phyloP scores from a whole-genome alignment of 2,329 filamentous ascomycete species.

The Daldinia sp. region DNA sequence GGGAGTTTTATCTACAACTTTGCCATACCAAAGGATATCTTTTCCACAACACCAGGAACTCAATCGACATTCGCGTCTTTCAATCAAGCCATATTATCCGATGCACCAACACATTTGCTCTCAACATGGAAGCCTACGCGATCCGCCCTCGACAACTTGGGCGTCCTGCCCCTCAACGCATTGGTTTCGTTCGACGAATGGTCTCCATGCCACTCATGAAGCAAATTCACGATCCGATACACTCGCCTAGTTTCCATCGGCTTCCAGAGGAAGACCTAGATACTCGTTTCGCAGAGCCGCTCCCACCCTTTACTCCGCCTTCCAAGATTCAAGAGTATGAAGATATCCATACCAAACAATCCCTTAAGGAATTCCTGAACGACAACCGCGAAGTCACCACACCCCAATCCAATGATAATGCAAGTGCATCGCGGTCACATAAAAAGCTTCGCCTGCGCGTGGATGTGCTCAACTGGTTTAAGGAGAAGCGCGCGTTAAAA shows the following conservation, averaged over 20 bases:
- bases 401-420: constrained; percentile 1
- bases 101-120: constrained; percentile 19
- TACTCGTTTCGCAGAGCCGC: not conserved
- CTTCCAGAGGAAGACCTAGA: constrained; percentile 22
- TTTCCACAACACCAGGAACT: constrained; percentile 5
- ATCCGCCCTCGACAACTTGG: not conserved
- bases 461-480: constrained; percentile 34
- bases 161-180: not conserved
- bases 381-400: constrained; percentile 14
- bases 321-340: constrained; percentile 15
- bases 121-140: constrained; percentile 29
- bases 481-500: constrained; percentile 21
- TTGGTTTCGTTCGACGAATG: constrained; percentile 27
- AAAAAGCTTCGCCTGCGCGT: constrained; percentile 20
- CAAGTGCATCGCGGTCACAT: not conserved
- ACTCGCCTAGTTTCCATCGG: constrained; percentile 8
- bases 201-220: constrained; percentile 33
- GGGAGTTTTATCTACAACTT: not conserved
- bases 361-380: constrained; percentile 24
- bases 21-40: not conserved
- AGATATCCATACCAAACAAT: constrained; percentile 12
- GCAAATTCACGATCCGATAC: not conserved
- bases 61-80: not conserved
- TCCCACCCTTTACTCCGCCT: not conserved
- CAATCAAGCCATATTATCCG: constrained; percentile 8